Conservation (phyloP, 164 flowering plant species). For the Vitis rupestris region DNA sequence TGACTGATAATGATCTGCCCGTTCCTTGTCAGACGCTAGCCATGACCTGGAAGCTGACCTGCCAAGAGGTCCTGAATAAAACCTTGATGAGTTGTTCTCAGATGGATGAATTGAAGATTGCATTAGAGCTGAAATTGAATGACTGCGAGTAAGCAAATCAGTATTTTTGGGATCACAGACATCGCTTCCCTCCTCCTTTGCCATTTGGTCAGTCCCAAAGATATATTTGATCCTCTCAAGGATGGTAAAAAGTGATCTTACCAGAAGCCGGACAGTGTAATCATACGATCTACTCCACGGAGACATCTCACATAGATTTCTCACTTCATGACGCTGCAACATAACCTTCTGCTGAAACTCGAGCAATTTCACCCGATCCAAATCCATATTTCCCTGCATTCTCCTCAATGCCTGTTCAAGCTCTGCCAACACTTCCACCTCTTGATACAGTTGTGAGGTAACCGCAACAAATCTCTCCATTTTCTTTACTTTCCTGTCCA, state of each 20-base stretch:
- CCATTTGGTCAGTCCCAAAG: conserved; percentile 26
- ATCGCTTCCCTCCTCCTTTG: conserved; percentile 13
- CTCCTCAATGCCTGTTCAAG: conserved; percentile 60
- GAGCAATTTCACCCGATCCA: conserved; percentile 31
- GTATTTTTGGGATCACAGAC: neutral
- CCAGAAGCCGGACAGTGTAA: conserved; percentile 44
- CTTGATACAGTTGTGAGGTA: conserved; percentile 47
- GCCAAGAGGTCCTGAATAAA: conserved; percentile 31
- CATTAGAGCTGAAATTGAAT: conserved; percentile 33
- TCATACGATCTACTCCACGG: conserved; percentile 56
- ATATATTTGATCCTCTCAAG: conserved; percentile 44
- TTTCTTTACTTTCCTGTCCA: conserved; percentile 65
- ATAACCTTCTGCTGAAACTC: conserved; percentile 61
- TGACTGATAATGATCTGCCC: conserved; percentile 11
- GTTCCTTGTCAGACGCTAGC: conserved; percentile 18
- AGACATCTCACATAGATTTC: conserved; percentile 45
- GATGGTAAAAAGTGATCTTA: conserved; percentile 48
- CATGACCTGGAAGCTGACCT: conserved; percentile 36
- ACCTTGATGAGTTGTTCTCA: conserved; percentile 19
- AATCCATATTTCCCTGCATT: conserved; percentile 37
- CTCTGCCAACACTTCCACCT: conserved; percentile 61
- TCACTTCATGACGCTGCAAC: conserved; percentile 60
- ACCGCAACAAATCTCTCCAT: conserved; percentile 58
- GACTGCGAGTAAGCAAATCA: conserved; percentile 31
- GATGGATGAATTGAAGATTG: conserved; percentile 37